These are phyloP conservation scores for Septoria linicola DNA, from an alignment of 2,329 filamentous ascomycete genomes.

Conservation along the genomic window DNA sequence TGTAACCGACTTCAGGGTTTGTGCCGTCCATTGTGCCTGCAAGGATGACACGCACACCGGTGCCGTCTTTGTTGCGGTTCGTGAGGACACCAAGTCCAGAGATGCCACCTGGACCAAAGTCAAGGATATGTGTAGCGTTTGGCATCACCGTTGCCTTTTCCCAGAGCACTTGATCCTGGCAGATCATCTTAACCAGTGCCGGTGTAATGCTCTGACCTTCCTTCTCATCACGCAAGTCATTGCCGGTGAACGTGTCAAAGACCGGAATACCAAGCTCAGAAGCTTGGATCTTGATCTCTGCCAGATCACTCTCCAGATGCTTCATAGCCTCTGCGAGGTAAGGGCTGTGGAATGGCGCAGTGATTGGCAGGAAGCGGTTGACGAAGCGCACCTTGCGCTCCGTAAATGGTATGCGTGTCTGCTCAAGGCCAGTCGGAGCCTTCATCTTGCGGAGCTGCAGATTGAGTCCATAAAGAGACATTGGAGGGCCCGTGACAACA, in stretches of 20 bases:
- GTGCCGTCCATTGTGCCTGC: constrained; percentile 91
- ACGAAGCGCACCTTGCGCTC: constrained; percentile 95
- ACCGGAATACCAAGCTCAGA: constrained; percentile 77
- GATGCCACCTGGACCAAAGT: constrained; percentile 95
- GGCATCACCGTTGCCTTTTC: constrained; percentile 91
- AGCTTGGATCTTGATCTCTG: constrained; percentile 73
- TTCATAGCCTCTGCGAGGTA: constrained; percentile 81
- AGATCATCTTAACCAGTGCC: constrained; percentile 85
- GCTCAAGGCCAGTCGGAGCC: constrained; percentile 93
- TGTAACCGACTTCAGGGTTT: constrained; percentile 89
- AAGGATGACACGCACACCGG: constrained; percentile 92
- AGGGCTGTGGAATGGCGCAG: constrained; percentile 95
- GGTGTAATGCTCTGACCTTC: constrained; percentile 76
- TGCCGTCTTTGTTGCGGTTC: constrained; percentile 98
- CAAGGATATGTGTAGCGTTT: constrained; percentile 86
- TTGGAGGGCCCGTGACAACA: constrained; percentile 92
- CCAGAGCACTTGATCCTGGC: constrained; percentile 91
- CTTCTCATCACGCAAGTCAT: constrained; percentile 71
- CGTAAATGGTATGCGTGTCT: constrained; percentile 89
- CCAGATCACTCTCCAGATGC: constrained; percentile 82
- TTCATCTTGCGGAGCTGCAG: constrained; percentile 94
- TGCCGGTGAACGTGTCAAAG: constrained; percentile 84
- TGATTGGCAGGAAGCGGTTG: constrained; percentile 96
- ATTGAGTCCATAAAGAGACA: constrained; percentile 94
- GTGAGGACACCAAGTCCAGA: constrained; percentile 94